These are phyloP conservation scores for Sporothrix pallida DNA, from an alignment of 2,329 filamentous ascomycete species.

Conservation along the genomic window DNA sequence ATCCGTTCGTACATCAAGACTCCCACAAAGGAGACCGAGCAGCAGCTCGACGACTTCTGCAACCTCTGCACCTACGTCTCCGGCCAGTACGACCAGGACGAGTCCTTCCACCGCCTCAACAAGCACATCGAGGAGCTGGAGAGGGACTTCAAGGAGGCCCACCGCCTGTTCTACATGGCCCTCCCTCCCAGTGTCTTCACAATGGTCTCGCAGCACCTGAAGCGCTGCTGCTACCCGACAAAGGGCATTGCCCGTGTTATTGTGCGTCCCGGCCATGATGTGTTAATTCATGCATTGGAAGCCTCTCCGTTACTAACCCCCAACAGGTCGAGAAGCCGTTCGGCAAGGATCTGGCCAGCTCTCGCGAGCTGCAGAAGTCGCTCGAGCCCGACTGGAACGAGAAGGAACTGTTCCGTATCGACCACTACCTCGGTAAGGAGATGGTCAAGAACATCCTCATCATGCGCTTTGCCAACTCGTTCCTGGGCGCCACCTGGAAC, in stretches of 20 bases:
- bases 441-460: constrained; percentile 99
- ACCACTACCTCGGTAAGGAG: constrained; percentile 99
- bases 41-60: constrained; percentile 91
- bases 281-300: not conserved
- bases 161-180: constrained; percentile 99
- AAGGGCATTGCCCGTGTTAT: constrained; percentile 93
- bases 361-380: constrained; percentile 90
- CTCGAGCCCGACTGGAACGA: constrained; percentile 98
- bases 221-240: constrained; percentile 94
- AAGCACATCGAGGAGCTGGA: constrained; percentile 87
- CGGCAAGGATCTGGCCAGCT: constrained; percentile 94
- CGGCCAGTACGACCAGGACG: constrained; percentile 97
- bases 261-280: constrained; percentile 53
- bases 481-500: constrained; percentile 99
- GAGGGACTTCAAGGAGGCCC: constrained; percentile 77
- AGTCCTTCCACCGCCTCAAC: constrained; percentile 85
- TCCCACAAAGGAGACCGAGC: constrained; percentile 94
- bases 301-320: not conserved
- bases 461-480: constrained; percentile 96
- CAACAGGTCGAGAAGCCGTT: constrained; percentile 95
- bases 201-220: constrained; percentile 94
- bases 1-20: constrained; percentile 99
- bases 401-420: constrained; percentile 98
- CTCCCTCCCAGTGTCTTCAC: constrained; percentile 97
- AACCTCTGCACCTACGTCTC: constrained; percentile 88